Conservation (phyloP, 805 yeast species). For the Yamadazyma philogaea region DNA sequence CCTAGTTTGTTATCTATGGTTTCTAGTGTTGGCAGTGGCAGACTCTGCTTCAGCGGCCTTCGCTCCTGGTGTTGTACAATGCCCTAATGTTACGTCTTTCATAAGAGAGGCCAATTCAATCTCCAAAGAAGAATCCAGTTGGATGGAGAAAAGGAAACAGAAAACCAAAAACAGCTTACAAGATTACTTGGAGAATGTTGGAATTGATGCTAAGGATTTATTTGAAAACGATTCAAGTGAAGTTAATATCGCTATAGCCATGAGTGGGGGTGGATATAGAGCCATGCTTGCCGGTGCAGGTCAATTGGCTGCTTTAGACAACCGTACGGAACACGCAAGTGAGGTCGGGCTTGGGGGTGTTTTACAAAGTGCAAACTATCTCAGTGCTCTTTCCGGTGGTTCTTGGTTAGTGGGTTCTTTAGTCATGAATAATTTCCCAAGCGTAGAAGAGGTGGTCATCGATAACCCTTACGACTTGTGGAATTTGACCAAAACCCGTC, state of each 20-base stretch:
- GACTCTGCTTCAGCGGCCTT: slow-evolving; percentile 23
- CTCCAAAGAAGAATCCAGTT: slow-evolving; percentile 22
- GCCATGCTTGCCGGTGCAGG: slow-evolving; percentile 77
- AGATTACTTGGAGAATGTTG: slow-evolving; percentile 21
- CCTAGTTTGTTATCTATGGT: background rate
- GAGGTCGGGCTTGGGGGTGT: slow-evolving; percentile 66
- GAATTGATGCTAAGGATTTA: slow-evolving; percentile 20
- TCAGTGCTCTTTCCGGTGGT: slow-evolving; percentile 82
- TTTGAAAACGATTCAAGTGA: slow-evolving; percentile 15
- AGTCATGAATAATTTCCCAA: slow-evolving; percentile 67
- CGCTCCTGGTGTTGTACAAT: slow-evolving; percentile 29
- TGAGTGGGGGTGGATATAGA: slow-evolving; percentile 42
- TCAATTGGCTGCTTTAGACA: slow-evolving; percentile 72
- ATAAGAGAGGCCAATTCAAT: slow-evolving; percentile 26
- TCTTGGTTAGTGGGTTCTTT: slow-evolving; percentile 75
- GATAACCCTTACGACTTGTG: slow-evolving; percentile 31
- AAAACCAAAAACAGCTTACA: slow-evolving; percentile 24
- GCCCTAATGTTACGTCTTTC: slow-evolving; percentile 23
- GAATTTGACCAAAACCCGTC: slow-evolving; percentile 31
- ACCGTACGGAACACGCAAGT: slow-evolving; percentile 55
- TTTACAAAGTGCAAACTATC: slow-evolving; percentile 64
- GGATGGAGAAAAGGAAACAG: slow-evolving; percentile 23
- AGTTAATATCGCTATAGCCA: slow-evolving; percentile 32
- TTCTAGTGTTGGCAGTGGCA: slow-evolving; percentile 9
- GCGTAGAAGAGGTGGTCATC: slow-evolving; percentile 55